Conservation (phyloP, 371 early-diverging fungal species). For the Smittium culicis region DNA sequence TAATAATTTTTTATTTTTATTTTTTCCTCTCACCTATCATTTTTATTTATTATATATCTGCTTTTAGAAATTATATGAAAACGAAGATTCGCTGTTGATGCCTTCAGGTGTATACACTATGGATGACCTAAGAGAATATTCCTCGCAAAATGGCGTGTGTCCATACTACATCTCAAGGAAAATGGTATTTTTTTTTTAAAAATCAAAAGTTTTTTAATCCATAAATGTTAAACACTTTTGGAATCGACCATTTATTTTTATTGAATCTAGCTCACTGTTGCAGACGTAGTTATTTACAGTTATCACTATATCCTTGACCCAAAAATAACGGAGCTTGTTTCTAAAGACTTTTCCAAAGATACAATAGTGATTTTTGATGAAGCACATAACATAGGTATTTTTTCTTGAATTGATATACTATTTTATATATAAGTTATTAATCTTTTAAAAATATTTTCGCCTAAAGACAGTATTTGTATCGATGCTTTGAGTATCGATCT, state of each 20-base stretch:
- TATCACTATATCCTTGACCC: constrained; percentile 99
- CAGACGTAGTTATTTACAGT: constrained; percentile 97
- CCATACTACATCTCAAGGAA: constrained; percentile 93
- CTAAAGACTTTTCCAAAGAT: constrained; percentile 84
- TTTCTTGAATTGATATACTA: not conserved
- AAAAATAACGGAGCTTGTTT: constrained; percentile 93
- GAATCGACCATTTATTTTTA: not conserved
- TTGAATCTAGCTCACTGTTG: constrained; percentile 41
- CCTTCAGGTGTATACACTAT: constrained; percentile 92
- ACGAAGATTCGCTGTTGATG: constrained; percentile 52
- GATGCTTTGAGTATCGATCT: constrained; percentile 94
- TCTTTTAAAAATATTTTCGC: not conserved
- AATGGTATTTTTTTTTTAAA: constrained; percentile 22
- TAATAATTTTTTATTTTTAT: constrained; percentile 1
- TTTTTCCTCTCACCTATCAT: not conserved
- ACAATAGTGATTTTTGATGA: constrained; percentile 99
- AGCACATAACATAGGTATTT: constrained; percentile 86
- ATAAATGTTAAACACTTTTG: not conserved
- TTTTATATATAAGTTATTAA: not conserved
- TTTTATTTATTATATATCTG: not conserved
- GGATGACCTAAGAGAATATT: constrained; percentile 76
- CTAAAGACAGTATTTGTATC: constrained; percentile 87
- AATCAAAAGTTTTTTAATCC: too few relatives aligned
- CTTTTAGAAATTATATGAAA: constrained; percentile 46
- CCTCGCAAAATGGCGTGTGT: constrained; percentile 63